Conservation (phyloP, 2,329 filamentous ascomycete genomes). For the Pseudogymnoascus pannorum region DNA sequence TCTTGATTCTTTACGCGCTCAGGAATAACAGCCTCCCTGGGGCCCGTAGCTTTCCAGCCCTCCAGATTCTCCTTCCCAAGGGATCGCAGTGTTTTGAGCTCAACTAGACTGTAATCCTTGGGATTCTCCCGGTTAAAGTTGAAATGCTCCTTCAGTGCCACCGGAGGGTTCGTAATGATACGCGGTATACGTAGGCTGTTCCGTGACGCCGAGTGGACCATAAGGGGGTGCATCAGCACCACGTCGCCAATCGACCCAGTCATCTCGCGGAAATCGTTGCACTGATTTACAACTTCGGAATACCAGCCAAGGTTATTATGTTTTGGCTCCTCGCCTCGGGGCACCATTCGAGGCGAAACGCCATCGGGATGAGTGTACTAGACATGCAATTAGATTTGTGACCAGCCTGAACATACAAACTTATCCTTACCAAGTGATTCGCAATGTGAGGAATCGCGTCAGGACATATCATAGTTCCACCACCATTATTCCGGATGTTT, state of each 20-base stretch:
- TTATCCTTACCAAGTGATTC: constrained; percentile 37
- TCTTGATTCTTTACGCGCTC: constrained; percentile 38
- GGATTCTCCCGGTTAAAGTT: constrained; percentile 39
- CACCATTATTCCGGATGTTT: constrained; percentile 52
- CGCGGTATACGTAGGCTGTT: constrained; percentile 41
- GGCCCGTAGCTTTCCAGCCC: constrained; percentile 41
- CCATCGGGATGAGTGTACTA: constrained; percentile 54
- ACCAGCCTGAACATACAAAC: background rate
- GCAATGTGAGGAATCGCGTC: constrained; percentile 51
- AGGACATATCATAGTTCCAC: constrained; percentile 58
- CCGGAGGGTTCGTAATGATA: constrained; percentile 49
- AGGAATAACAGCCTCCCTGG: constrained; percentile 39
- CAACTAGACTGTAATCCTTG: constrained; percentile 41
- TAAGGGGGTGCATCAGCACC: constrained; percentile 46
- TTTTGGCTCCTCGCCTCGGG: constrained; percentile 39
- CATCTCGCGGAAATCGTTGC: constrained; percentile 41
- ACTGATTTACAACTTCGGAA: constrained; percentile 29
- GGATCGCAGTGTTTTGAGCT: constrained; percentile 43
- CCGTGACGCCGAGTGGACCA: constrained; percentile 45
- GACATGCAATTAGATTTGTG: background rate
- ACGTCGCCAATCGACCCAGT: constrained; percentile 47
- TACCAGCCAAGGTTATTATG: constrained; percentile 28
- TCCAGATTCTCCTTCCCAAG: constrained; percentile 38
- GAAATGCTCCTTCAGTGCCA: constrained; percentile 44
- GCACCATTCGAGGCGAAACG: constrained; percentile 57